A percentile compares a stretch with the other conserved stretches of the same genome.
Evolutionary conservation across 495 filamentous ascomycete genomes (phyloP).

Genomic region (Opeltia flavorubescens): DNA sequence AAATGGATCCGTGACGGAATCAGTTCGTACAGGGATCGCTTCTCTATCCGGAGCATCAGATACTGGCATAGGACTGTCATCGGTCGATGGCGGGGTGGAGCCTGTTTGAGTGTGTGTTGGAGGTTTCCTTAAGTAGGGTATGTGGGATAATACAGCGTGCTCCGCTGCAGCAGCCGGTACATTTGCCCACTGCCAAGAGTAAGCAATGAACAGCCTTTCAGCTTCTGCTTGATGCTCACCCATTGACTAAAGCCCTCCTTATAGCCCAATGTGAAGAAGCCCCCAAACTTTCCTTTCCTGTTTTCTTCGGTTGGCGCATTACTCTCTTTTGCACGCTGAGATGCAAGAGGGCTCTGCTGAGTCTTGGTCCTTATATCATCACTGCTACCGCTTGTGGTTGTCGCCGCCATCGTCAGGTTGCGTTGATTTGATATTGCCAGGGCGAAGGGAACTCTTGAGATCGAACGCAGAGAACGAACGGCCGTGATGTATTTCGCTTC

Average conservation of each 20-base stretch:
- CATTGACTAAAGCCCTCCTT: conserved; percentile 87
- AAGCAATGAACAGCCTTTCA: conserved; percentile 7
- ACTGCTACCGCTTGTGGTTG: conserved; percentile 9
- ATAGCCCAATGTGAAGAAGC: conserved; percentile 74
- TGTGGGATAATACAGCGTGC: conserved; percentile 73
- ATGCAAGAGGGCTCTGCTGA: conserved; percentile 36
- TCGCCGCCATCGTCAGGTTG: conserved; percentile 5
- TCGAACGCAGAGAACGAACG: neutral
- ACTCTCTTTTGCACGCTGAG: conserved; percentile 32
- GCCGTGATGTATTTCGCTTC: neutral
- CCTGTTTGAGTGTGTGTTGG: conserved; percentile 58
- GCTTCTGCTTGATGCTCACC: conserved; percentile 35
- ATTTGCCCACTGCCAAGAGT: conserved; percentile 56
- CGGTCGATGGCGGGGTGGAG: conserved; percentile 28
- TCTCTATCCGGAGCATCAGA: conserved; percentile 25
- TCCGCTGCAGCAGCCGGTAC: conserved; percentile 74
- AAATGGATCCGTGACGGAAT: conserved; percentile 57
- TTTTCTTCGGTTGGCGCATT: conserved; percentile 12
- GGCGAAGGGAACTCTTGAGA: neutral
- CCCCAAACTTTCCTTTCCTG: conserved; percentile 20
- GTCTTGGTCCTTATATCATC: conserved; percentile 22
- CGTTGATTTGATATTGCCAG: too few relatives aligned
- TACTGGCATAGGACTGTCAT: conserved; percentile 20
- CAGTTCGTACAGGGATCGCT: conserved; percentile 31
- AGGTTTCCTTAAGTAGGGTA: conserved; percentile 68